Evolutionary conservation across 2,329 filamentous ascomycete species (phyloP), one percentile per base, ranked within the genome.

Genomic region (Gnomoniopsis sp.): DNA sequence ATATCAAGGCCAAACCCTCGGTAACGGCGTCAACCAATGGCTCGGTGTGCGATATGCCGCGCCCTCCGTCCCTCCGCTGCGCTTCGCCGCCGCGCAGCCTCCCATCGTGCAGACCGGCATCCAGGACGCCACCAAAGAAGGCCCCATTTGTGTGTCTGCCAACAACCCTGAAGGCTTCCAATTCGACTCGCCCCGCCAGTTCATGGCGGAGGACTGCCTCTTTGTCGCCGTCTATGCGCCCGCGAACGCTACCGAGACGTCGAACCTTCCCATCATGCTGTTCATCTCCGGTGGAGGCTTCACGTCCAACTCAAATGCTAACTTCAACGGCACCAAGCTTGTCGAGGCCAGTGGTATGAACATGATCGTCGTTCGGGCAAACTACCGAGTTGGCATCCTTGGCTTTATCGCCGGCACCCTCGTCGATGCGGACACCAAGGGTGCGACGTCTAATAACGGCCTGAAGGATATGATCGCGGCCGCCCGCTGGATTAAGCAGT

Each of bases 121-220:
- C 11, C 57, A 58, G n/a, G 51, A 58, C 19, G 57, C 57, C 12
- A 55, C 57, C 46, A 46, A 47, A 34, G 57, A 58, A n/a, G 57
- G 57, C 4, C 15, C 46, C 1, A 17, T 58, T 7, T 58, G 57
- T 23, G 51, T 58, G 2, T 55, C 50, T 15, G 57, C 57, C 51
- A 58, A 58, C 34, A 58, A 55, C 47, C 57, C 41, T 22, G 57
- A 58, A 26, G 57, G 57, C 30, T 36, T 58, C 15, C 57, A 58
- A 11, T 58, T 55, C 38, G 51, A 50, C 21, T 58, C 57, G 1
- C 51, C 33, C 7, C 57, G 57, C n/a, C 57, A 58, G 51, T 53
- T 53, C 17, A 58, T 58, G 57, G 57, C 57, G 4, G 57, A 58
- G n/a, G 57, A 58, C 15, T 58, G 57, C 23, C 57, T 58, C 11